Evolutionary conservation across 148 eudicot genomes (phyloP).

Genomic region (Silene uniflora): DNA sequence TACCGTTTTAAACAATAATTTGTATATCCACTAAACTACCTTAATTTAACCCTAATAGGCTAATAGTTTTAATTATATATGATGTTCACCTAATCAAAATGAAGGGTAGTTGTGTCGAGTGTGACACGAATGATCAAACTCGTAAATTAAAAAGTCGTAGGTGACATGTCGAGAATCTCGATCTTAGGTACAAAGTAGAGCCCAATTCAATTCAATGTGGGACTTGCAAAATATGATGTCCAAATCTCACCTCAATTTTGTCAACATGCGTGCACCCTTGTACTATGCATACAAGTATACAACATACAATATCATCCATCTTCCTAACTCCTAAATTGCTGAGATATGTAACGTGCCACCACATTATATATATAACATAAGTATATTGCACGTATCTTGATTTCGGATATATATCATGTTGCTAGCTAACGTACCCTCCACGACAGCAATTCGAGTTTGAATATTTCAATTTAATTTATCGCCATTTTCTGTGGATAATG

Average conservation of each 20-base stretch:
- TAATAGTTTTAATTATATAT: too few relatives aligned
- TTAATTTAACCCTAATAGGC: too few relatives aligned
- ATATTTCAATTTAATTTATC: too few relatives aligned
- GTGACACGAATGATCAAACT: background rate
- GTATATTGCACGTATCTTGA: constrained; percentile 4
- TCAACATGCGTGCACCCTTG: background rate
- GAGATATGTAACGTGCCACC: constrained; percentile 20
- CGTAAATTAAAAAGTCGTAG: background rate
- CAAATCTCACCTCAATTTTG: background rate
- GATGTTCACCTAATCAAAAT: background rate
- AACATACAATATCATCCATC: background rate
- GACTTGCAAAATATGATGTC: background rate
- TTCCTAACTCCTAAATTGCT: background rate
- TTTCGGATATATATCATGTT: background rate
- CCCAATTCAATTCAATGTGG: background rate
- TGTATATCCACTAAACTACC: too few relatives aligned
- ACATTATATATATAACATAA: constrained; percentile 6
- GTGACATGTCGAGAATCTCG: background rate
- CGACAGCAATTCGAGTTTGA: background rate
- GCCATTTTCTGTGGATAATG: background rate
- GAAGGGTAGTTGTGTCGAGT: background rate
- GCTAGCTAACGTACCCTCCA: background rate
- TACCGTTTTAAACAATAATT: too few relatives aligned
- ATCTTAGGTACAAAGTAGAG: background rate
- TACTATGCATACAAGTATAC: background rate